Evolutionary conservation across 1,139 yeast genomes (phyloP), one percentile per base, ranked within the genome.

Genomic region (Yamadazyma membranifaciens): DNA sequence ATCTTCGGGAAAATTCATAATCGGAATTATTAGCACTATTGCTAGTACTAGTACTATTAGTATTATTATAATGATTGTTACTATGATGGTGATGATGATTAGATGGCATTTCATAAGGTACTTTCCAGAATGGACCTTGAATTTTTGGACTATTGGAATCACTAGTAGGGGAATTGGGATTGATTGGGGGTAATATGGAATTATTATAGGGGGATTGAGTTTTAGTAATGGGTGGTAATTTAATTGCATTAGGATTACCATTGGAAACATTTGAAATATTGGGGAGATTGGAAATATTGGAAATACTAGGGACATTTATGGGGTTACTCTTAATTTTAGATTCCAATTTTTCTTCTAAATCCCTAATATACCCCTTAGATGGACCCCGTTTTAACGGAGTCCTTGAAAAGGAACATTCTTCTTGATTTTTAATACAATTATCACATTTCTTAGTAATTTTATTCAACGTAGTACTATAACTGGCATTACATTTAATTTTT

Each of bases 321-420:
- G 24, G 24, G 10, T 14, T 14, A 9, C 6, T 13, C 31, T 36
- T 26, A 3, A 29, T 24, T n/a, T 38, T 41, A 10, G 39, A 36
- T 28, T 39, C 46, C 41, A 52, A 49, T 41, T 62, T 62, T 24
- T 69, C 76, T 40, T 66, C 77, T 39, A 59, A 52, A 40, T 67
- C 74, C 34, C 76, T 62, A 9, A 73, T 69, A 51, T 78, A 82
- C 1, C 91, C 91, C 55, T 83, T 84, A 1, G 85, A 73, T 0
- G 94, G 94, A 0, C 92, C 94, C 49, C 94, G 63, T 54, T 84
- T 85, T 58, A 84, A 59, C 0, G 89, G 92, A 1, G 82, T 72
- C 42, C 92, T 65, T 17, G 82, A 80, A 54, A 82, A 83, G 1
- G 82, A 68, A 58, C 91, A 83, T 2, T 54, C 54, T 33, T 79